Percentiles rank a stretch among this genome's conserved stretches.
Evolutionary conservation across 2,329 filamentous ascomycete species (phyloP).

Genomic region (Cadophora sp.): DNA sequence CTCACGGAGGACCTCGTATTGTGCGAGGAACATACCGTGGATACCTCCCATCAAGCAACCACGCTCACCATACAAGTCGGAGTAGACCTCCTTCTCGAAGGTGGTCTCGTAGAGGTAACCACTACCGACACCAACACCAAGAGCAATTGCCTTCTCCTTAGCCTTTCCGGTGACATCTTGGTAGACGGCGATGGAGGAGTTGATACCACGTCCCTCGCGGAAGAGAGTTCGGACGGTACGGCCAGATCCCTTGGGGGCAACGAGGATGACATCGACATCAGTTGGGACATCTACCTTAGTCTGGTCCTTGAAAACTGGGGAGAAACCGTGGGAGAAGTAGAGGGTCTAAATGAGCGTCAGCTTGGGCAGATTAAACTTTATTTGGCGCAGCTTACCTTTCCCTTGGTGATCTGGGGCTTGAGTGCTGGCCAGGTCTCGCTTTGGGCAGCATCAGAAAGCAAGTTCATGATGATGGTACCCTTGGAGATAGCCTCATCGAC

Average conservation of each 20-base stretch:
- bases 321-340: slow-evolving; percentile 99
- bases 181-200: slow-evolving; percentile 98
- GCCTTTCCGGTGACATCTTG: slow-evolving; percentile 98
- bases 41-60: slow-evolving; percentile 99
- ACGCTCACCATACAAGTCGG: slow-evolving; percentile 99
- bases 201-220: slow-evolving; percentile 99
- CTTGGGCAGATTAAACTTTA: slow-evolving; percentile 17
- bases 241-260: slow-evolving; percentile 98
- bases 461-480: slow-evolving; percentile 98
- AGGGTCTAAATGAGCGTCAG: slow-evolving; percentile 72
- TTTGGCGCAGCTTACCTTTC: slow-evolving; percentile 72
- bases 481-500: slow-evolving; percentile 94
- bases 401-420: slow-evolving; percentile 98
- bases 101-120: slow-evolving; percentile 99
- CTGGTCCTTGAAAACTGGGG: slow-evolving; percentile 98
- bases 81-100: slow-evolving; percentile 99
- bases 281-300: slow-evolving; percentile 97
- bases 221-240: slow-evolving; percentile 98
- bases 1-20: slow-evolving; percentile 99
- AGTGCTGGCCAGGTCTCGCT: slow-evolving; percentile 98
- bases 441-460: slow-evolving; percentile 97
- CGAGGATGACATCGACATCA: slow-evolving; percentile 98
- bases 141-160: slow-evolving; percentile 95
- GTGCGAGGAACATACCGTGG: slow-evolving; percentile 99
- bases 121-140: slow-evolving; percentile 95